Conservation (phyloP, 306 rosid species). For the Sindora glabra region DNA sequence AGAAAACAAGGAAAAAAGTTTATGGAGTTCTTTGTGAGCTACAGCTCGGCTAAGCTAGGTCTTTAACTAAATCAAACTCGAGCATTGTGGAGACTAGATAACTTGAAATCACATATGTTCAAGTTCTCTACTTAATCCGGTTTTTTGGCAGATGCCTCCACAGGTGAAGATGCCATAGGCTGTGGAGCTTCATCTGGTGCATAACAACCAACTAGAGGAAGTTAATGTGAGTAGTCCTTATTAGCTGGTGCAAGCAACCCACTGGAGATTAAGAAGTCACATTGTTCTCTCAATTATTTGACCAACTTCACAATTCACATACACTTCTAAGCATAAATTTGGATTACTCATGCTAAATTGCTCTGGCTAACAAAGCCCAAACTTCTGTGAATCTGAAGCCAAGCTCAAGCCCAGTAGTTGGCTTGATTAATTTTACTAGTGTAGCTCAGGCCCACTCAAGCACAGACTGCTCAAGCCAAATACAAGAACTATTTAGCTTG, state of each 20-base stretch:
- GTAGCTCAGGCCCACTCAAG: not conserved
- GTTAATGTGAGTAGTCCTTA: too few species aligned
- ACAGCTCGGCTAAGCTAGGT: not conserved
- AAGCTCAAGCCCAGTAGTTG: not conserved
- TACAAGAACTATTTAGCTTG: not conserved
- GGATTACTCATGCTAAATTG: too few species aligned
- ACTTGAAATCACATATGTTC: too few species aligned
- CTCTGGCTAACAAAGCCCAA: not conserved
- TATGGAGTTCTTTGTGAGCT: not conserved
- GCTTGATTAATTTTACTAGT: not conserved
- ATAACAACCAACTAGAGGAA: too few species aligned
- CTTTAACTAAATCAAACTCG: not conserved
- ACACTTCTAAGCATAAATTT: too few species aligned
- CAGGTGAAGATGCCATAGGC: not conserved
- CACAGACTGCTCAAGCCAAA: not conserved
- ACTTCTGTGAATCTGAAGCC: not conserved
- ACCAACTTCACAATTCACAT: too few species aligned
- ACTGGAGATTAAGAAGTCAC: too few species aligned
- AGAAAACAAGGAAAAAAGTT: too few species aligned
- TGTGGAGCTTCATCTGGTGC: too few species aligned
- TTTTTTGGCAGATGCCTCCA: not conserved
- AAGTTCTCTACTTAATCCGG: too few species aligned
- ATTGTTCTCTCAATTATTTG: too few species aligned
- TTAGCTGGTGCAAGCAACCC: not conserved
- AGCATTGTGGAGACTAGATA: not conserved